phyloP scores from a whole-genome alignment of 805 yeast genomes.

The Diddensiella caesifluorescens region DNA sequence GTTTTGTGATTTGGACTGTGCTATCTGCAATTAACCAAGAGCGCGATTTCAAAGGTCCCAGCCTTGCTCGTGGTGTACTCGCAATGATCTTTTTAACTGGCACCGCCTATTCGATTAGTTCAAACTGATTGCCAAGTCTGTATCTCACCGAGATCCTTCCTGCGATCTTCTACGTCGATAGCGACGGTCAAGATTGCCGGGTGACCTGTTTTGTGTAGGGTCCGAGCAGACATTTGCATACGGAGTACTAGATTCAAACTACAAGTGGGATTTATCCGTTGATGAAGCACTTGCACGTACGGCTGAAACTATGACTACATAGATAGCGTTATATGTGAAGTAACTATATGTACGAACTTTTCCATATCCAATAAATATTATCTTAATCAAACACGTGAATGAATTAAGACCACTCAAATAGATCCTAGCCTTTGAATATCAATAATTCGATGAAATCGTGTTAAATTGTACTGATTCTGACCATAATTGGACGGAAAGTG shows the following conservation, averaged over 20 bases:
- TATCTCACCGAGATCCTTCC: conserved; percentile 82
- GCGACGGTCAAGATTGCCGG: conserved; percentile 94
- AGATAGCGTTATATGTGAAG: too few species aligned
- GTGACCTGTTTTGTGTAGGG: conserved; percentile 94
- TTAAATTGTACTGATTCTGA: too few species aligned
- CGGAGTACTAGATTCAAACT: conserved; percentile 92
- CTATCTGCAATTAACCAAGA: background rate
- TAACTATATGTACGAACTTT: too few species aligned
- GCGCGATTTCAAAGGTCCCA: background rate
- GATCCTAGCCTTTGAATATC: too few species aligned
- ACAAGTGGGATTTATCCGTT: conserved; percentile 83
- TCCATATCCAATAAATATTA: too few species aligned
- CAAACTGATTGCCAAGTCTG: conserved; percentile 91
- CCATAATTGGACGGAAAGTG: too few species aligned
- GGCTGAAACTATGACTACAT: too few species aligned
- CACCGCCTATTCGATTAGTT: conserved; percentile 73
- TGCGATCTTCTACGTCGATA: conserved; percentile 89
- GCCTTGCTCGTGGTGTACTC: conserved; percentile 16
- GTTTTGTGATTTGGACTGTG: conserved; percentile 9
- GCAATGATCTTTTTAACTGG: conserved; percentile 64
- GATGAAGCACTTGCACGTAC: conserved; percentile 95
- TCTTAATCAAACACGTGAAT: too few species aligned
- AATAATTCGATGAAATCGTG: too few species aligned
- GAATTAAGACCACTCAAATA: too few species aligned
- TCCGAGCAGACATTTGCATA: conserved; percentile 99